A percentile compares a stretch with the other conserved stretches of the same genome.
Conservation (phyloP, 2,329 filamentous ascomycete species). For the Aspergillus brasiliensis region DNA sequence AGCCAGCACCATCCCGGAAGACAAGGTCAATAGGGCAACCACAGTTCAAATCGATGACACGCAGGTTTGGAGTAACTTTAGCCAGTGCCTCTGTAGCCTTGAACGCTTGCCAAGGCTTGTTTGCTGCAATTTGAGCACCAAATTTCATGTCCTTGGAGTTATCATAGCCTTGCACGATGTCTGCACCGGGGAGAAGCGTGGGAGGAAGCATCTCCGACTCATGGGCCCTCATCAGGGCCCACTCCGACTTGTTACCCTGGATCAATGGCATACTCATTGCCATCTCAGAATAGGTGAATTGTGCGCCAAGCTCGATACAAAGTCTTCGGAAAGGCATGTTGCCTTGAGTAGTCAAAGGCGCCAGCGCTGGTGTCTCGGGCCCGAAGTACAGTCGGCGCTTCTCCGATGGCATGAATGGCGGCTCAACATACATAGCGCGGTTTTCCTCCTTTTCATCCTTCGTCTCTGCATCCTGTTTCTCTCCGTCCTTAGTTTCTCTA, state of each 20-base stretch:
- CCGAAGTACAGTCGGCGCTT: slow-evolving; percentile 94
- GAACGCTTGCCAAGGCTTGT: slow-evolving; percentile 85
- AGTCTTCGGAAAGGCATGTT: slow-evolving; percentile 93
- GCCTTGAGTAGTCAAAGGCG: slow-evolving; percentile 92
- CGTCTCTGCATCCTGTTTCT: slow-evolving; percentile 35
- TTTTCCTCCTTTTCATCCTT: slow-evolving; percentile 64
- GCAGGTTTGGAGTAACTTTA: slow-evolving; percentile 75
- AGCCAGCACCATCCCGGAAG: slow-evolving; percentile 83
- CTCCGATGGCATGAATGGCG: slow-evolving; percentile 86
- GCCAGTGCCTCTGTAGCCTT: slow-evolving; percentile 85
- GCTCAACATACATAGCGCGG: slow-evolving; percentile 78
- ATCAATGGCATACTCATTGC: slow-evolving; percentile 87
- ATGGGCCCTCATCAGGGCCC: slow-evolving; percentile 92
- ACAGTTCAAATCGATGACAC: slow-evolving; percentile 93
- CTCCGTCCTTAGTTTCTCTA: slow-evolving; percentile 24
- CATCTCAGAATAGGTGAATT: slow-evolving; percentile 98
- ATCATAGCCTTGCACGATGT: slow-evolving; percentile 74
- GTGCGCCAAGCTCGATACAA: slow-evolving; percentile 83
- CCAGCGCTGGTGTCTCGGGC: slow-evolving; percentile 87
- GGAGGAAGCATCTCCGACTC: slow-evolving; percentile 77
- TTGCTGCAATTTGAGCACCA: slow-evolving; percentile 88
- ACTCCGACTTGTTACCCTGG: slow-evolving; percentile 87
- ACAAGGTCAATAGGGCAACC: slow-evolving; percentile 96
- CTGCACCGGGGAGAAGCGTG: slow-evolving; percentile 57
- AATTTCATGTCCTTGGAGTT: slow-evolving; percentile 83